Evolutionary conservation across 2,329 filamentous ascomycete species (phyloP).

Genomic region (Fusarium coffeatum): DNA sequence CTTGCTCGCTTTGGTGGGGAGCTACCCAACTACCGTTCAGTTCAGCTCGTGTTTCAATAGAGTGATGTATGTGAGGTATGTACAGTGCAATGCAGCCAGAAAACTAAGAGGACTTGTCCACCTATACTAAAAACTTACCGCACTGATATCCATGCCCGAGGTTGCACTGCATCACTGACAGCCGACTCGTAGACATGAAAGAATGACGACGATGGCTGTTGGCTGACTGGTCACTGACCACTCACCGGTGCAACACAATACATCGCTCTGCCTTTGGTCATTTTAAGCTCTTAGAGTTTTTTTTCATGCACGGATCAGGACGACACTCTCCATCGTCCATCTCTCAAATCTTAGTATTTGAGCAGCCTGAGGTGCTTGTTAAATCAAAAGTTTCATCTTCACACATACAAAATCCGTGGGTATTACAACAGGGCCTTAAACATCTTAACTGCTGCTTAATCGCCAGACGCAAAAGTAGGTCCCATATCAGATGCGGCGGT

Average conservation of each 20-base stretch:
- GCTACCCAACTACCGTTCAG: background rate
- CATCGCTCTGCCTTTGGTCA: background rate
- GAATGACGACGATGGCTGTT: slow-evolving; percentile 2
- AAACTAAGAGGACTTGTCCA: background rate
- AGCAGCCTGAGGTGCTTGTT: background rate
- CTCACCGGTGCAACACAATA: background rate
- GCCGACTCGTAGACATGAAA: background rate
- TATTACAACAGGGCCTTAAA: background rate
- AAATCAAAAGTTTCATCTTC: background rate
- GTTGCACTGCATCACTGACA: background rate
- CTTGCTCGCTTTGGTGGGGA: background rate
- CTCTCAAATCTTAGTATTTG: background rate
- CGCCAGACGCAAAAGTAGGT: background rate
- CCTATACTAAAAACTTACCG: background rate
- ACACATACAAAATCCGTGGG: no score
- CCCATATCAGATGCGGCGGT: no score
- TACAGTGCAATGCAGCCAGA: background rate
- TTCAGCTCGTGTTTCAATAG: slow-evolving; percentile 4
- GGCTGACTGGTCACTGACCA: background rate
- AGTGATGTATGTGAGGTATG: background rate
- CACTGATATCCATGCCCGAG: background rate
- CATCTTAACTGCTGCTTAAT: background rate
- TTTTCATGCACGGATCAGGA: background rate
- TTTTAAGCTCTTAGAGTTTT: background rate
- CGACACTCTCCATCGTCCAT: background rate